Percentiles rank a stretch among this genome's conserved stretches.
Evolutionary conservation across 1,139 yeast genomes (phyloP).

Genomic region (Scheffersomyces parashehatae): DNA sequence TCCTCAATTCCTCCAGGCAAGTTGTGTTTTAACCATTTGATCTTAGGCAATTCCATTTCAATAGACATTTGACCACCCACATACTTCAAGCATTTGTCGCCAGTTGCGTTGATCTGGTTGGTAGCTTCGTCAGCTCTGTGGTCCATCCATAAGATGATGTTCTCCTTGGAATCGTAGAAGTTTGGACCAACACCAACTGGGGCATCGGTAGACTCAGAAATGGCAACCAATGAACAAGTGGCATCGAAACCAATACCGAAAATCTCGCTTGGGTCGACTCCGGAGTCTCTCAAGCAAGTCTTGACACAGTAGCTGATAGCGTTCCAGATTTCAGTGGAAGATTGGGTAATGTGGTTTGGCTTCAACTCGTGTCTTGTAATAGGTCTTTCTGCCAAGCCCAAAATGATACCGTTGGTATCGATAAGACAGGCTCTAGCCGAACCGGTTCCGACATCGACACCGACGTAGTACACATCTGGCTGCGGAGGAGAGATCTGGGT

Average conservation of each 20-base stretch:
- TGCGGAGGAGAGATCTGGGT: slow-evolving; percentile 42
- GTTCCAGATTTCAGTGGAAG: slow-evolving; percentile 91
- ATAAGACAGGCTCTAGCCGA: slow-evolving; percentile 94
- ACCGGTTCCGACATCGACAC: slow-evolving; percentile 98
- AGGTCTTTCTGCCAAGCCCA: slow-evolving; percentile 78
- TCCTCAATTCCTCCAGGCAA: slow-evolving; percentile 65
- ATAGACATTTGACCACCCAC: slow-evolving; percentile 98
- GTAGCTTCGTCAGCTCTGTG: slow-evolving; percentile 95
- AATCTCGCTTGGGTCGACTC: slow-evolving; percentile 64
- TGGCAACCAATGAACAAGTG: slow-evolving; percentile 88
- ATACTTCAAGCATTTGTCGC: slow-evolving; percentile 76
- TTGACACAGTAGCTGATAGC: slow-evolving; percentile 82
- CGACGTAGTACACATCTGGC: slow-evolving; percentile 68
- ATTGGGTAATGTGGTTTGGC: slow-evolving; percentile 75
- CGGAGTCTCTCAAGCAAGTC: slow-evolving; percentile 69
- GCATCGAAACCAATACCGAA: slow-evolving; percentile 96
- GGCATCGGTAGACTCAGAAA: slow-evolving; percentile 61
- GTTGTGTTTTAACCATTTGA: slow-evolving; percentile 91
- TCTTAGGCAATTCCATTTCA: slow-evolving; percentile 97
- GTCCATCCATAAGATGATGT: slow-evolving; percentile 96
- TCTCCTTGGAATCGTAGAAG: slow-evolving; percentile 68
- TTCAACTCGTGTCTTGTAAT: slow-evolving; percentile 75
- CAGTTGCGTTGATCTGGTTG: slow-evolving; percentile 72
- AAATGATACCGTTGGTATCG: slow-evolving; percentile 77
- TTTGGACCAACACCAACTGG: slow-evolving; percentile 95